Conservation (phyloP, 129 eudicot species). For the Mikania micrantha region DNA sequence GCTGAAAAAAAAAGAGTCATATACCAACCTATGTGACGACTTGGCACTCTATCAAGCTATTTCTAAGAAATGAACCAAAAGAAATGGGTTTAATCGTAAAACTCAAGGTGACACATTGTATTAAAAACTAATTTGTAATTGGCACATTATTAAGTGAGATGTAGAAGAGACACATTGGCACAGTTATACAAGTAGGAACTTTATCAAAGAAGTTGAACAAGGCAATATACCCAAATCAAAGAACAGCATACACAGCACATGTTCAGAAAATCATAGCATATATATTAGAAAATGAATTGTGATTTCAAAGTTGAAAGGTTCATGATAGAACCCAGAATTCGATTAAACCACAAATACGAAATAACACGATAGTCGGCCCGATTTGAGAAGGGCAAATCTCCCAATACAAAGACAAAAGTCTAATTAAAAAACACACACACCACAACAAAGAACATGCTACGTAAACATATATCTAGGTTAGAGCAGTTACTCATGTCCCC, state of each 20-base stretch:
- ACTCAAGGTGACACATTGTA: background rate
- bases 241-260: background rate
- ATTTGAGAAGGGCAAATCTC: too few relatives aligned
- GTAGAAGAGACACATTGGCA: background rate
- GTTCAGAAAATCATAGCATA: background rate
- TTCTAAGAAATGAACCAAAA: background rate
- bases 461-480: too few relatives aligned
- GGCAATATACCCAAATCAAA: too few relatives aligned
- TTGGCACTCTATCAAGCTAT: background rate
- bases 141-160: too few relatives aligned
- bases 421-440: too few relatives aligned
- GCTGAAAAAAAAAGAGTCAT: background rate
- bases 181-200: background rate
- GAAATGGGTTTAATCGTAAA: background rate
- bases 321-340: too few relatives aligned
- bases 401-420: too few relatives aligned
- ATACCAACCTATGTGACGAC: background rate
- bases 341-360: too few relatives aligned
- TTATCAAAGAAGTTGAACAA: background rate
- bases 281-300: background rate
- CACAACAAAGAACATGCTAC: too few relatives aligned
- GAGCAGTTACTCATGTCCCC: too few relatives aligned
- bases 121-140: background rate
- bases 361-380: too few relatives aligned
- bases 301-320: too few relatives aligned